Base-by-base conservation (phyloP, 345 rosid species). In the Sisymbrium irio region DNA sequence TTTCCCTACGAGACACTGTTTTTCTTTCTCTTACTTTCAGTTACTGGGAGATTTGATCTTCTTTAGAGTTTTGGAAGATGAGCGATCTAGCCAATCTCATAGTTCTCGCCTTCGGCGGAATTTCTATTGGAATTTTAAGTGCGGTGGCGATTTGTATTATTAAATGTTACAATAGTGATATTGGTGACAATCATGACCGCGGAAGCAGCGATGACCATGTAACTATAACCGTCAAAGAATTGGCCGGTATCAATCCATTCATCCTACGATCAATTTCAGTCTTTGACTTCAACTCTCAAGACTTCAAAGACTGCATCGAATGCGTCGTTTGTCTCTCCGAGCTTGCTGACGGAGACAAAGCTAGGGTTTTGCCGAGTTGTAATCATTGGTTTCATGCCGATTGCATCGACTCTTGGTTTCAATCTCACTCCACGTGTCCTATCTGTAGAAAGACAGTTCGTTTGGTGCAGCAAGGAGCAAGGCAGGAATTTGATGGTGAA, bases 321-420 rank as follows among this genome's bases (percentile, higher is more conserved):
- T 86, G 98, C 47, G 88, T 92, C 0, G 89, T 92, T 74, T 92
- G 98, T 55, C 74, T 90, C 60, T 88, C 80, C 27, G 88, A 93
- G 65, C 81, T 90, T 12, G 81, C 66, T 1, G 81, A 83, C 37
- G 88, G 88, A 10, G 98, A 93, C 45, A 84, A 59, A 72, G 85
- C 88, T 1, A 85, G 91, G 77, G 19, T 81, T 46, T 69, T 93
- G 28, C 87, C 97, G 0, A 82, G 80, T 27, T 92, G 96, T 44
- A 87, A 77, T 44, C 98, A 93, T 15, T 84, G 87, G 1, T 93
- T 93, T 68, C 98, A 90, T 25, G 86, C 83, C 5, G 90, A 87
- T 12, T 93, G 96, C 60, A 88, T 90, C 33, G 96, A 90, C 57
- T 83, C 81, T 92, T 51, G 57, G 57, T 28, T 51, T 51, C 22